These are phyloP conservation scores for Cantharellus cinnabarinus DNA, from an alignment of 768 basidiomycete species.

Conservation along the genomic window DNA sequence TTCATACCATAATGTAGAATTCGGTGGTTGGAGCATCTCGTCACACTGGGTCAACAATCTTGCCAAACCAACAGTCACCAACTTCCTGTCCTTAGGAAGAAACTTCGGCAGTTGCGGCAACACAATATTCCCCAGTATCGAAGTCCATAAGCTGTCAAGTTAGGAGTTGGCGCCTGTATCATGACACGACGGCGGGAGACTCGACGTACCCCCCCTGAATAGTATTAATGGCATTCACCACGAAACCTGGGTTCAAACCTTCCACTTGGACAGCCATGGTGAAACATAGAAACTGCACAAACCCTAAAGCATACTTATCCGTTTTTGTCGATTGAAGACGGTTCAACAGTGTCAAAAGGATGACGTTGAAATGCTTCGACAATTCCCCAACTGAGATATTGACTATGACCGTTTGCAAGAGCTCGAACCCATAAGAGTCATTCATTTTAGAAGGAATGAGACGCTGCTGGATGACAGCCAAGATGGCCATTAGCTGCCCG, in stretches of 20 bases:
- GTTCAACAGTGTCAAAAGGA: constrained; percentile 55
- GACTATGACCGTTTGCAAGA: constrained; percentile 57
- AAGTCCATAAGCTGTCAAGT: constrained; percentile 45
- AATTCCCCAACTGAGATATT: constrained; percentile 49
- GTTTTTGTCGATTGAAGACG: constrained; percentile 80
- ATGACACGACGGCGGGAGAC: neutral
- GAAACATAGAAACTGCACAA: constrained; percentile 61
- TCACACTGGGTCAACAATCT: constrained; percentile 56
- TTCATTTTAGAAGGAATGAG: constrained; percentile 73
- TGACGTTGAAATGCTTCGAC: constrained; percentile 47
- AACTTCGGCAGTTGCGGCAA: constrained; percentile 65
- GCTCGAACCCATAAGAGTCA: constrained; percentile 80
- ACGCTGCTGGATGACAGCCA: constrained; percentile 80
- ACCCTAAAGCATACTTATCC: constrained; percentile 65
- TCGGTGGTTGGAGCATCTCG: constrained; percentile 45
- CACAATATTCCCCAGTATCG: constrained; percentile 56
- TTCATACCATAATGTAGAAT: constrained; percentile 42
- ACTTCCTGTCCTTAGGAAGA: constrained; percentile 65
- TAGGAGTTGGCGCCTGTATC: neutral
- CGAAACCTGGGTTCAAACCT: constrained; percentile 56
- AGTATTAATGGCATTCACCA: constrained; percentile 58
- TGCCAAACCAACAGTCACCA: constrained; percentile 61
- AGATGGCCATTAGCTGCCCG: constrained; percentile 54
- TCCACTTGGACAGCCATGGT: constrained; percentile 53
- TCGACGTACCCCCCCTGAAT: constrained; percentile 61